Base-by-base conservation (phyloP, 192 early-diverging fungal genomes). In the Coemansia sp. region DNA sequence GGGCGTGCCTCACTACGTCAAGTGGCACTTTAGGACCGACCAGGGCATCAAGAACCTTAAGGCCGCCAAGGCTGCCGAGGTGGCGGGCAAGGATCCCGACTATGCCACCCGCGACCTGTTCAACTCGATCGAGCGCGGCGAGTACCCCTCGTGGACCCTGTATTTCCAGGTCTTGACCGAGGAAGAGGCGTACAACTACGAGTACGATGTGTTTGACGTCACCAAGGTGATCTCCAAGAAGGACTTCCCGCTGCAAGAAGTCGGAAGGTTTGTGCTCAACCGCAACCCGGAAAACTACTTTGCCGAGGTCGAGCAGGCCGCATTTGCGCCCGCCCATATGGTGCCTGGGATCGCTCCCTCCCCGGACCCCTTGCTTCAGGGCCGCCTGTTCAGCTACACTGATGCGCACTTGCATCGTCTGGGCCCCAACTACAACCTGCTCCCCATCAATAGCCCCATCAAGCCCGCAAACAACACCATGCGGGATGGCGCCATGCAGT, bases 11-110 rank as follows among this genome's bases (percentile, higher is more conserved):
- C 80, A 79, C 28, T 87, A 86, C 40, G 88, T 88, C 80, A 92
- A 92, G 79, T 89, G 87, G 84, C 88, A 92, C 71, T 89, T 85
- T 77, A 83, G 83, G 53, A 85, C 87, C 15, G 59, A 87, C 59
- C 83, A 85, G 53, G 62, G 62, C 76, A 64, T 83, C 65, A 79
- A 83, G 67, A 82, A 75, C 61, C 54, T 85, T 40, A 77, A 49
- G 20, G 81, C 80, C 17, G 64, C 56, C 5, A 64, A 84, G 47
- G 85, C 85, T 1, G 79, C 60, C 41, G 53, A 70, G 53, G 62
- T 83, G 11, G 67, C 65, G 28, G 80, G 69, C 31, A 56, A 64
- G 11, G 69, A 84, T 44, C 66, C 87, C 2, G 86, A 89, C 64
- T 85, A 79, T 45, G 64, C 77, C 44, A 81, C 81, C 2, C 72